Percentiles rank a stretch among this genome's conserved stretches.
Conservation (phyloP, 495 filamentous ascomycete genomes). For the Aspergillus nanangensis region DNA sequence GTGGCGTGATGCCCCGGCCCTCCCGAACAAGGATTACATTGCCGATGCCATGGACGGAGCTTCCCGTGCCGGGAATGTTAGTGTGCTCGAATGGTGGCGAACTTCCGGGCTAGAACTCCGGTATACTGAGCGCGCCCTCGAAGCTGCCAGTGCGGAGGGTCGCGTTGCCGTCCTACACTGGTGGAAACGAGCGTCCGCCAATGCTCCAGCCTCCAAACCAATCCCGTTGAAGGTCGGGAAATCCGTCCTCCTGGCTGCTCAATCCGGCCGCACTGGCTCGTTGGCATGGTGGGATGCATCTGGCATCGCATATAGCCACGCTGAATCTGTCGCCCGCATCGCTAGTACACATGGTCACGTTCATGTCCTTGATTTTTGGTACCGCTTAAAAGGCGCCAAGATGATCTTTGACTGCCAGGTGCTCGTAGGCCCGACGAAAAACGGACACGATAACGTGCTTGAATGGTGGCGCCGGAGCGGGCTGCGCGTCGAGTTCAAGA, state of each 20-base stretch:
- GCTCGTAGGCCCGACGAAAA: constrained; percentile 80
- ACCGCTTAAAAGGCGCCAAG: constrained; percentile 71
- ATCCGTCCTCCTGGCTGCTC: constrained; percentile 73
- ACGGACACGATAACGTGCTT: constrained; percentile 75
- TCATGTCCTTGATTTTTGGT: constrained; percentile 78
- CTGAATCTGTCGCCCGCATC: constrained; percentile 74
- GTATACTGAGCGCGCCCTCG: constrained; percentile 81
- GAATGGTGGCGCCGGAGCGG: constrained; percentile 88
- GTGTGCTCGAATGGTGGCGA: constrained; percentile 90
- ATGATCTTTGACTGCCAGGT: constrained; percentile 88
- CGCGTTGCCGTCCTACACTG: constrained; percentile 82
- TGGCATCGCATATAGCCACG: constrained; percentile 66
- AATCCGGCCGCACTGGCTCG: constrained; percentile 65
- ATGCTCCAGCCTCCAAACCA: constrained; percentile 21
- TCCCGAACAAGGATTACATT: constrained; percentile 72
- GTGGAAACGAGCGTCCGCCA: constrained; percentile 67
- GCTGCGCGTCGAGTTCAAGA: constrained; percentile 82
- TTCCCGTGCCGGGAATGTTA: constrained; percentile 73
- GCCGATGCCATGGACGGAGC: constrained; percentile 83
- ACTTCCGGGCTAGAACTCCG: constrained; percentile 72
- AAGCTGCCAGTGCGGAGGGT: constrained; percentile 77
- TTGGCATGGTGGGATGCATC: constrained; percentile 81
- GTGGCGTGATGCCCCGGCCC: constrained; percentile 75
- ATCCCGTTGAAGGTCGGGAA: constrained; percentile 72
- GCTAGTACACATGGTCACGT: constrained; percentile 85